Base-by-base conservation (phyloP, 1,139 yeast species). In the Geotrichum fermentans region DNA sequence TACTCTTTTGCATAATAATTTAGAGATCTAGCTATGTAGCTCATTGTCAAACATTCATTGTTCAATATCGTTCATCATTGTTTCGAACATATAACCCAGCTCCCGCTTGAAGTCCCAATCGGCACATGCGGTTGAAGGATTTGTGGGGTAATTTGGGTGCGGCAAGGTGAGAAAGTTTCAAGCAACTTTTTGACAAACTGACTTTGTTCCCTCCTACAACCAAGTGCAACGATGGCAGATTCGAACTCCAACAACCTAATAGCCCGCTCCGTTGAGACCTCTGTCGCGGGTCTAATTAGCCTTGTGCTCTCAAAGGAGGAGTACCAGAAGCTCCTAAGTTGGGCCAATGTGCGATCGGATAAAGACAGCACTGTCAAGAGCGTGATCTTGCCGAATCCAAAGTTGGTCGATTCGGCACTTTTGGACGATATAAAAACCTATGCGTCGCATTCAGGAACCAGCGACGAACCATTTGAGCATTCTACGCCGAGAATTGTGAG, bases 231-330 rank as follows among this genome's bases (percentile, higher is more conserved):
- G n/a, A n/a, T n/a, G n/a, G 28, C 28, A 6, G 28, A 24, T 24
- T 24, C 28, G 8, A 41, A 28, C 30, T 20, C 39, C 11, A 32
- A 16, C 30, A 32, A 20, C 16, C 11, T 41, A 20, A 32, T 41
- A 21, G 44, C 21, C 14, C 36, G 38, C 21, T 16, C 44, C n/a
- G 20, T 43, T 11, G 47, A 43, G 22, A n/a, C 26, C 6, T 34
- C 48, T 20, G 34, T 44, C n/a, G 43, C 43, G 13, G 34, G 34
- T 4, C 14, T 41, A 2, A 22, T 36, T 4, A 42, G 46, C 16
- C 18, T 47, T 10, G 28, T 47, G 13, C 16, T 47, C 10, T 47
- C 50, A 13, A 32, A 33, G 14, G 39, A 37, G 20, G 50, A 47
- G 32, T 47, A 47, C 30, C 29, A 42, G 33, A 13, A 13, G 4